A percentile compares a stretch with the other conserved stretches of the same genome.
These are phyloP conservation scores for Aaosphaeria pasadenensis DNA, from an alignment of 2,329 filamentous ascomycete genomes.

Conservation along the genomic window DNA sequence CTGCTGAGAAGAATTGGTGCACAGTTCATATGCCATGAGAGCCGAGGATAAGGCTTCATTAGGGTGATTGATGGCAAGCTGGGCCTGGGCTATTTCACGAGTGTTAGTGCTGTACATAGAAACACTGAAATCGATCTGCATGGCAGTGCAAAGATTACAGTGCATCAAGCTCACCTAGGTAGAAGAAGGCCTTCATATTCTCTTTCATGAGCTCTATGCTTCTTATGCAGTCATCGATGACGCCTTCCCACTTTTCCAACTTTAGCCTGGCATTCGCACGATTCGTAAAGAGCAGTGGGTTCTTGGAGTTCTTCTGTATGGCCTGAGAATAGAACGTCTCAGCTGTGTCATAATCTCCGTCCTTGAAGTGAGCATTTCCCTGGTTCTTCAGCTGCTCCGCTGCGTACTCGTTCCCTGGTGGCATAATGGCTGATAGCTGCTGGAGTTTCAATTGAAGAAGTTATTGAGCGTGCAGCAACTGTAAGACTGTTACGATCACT, in stretches of 20 bases:
- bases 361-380: constrained; percentile 64
- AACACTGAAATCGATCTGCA: not conserved
- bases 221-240: constrained; percentile 72
- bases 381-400: constrained; percentile 49
- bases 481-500: no score
- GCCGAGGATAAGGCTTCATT: constrained; percentile 71
- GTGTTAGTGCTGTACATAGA: constrained; percentile 9
- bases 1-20: constrained; percentile 53
- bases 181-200: constrained; percentile 80
- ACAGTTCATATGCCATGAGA: constrained; percentile 69
- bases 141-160: not conserved
- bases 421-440: constrained; percentile 1
- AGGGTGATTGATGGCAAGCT: constrained; percentile 69
- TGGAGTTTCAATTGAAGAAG: no score
- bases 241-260: constrained; percentile 69
- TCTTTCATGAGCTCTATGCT: constrained; percentile 66
- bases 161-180: constrained; percentile 51
- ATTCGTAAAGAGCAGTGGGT: constrained; percentile 83
- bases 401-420: constrained; percentile 27
- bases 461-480: no score
- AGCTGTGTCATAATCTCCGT: constrained; percentile 62
- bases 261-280: constrained; percentile 79
- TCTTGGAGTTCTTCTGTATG: constrained; percentile 74
- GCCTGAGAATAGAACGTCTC: constrained; percentile 72
- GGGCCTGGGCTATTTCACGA: constrained; percentile 62